Evolutionary conservation across 108 stramenopile genomes (phyloP).

Genomic region (Skeletonema tropicum): DNA sequence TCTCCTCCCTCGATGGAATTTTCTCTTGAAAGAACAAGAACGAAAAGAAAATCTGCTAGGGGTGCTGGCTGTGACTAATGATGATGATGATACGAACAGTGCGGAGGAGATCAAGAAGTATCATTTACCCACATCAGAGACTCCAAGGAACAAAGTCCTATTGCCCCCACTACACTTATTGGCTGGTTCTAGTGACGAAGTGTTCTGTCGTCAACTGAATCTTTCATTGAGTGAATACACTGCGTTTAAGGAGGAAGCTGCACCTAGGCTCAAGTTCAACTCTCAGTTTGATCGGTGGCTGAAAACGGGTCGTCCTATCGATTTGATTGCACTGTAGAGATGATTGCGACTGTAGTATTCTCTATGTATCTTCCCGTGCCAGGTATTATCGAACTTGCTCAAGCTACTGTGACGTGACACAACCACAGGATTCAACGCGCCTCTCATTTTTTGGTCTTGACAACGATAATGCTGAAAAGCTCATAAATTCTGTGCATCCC

Average conservation of each 20-base stretch:
- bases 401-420: no score
- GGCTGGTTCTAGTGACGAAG: constrained; percentile 62
- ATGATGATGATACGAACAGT: not conserved
- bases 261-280: constrained; percentile 77
- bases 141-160: not conserved
- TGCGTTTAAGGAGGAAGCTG: constrained; percentile 59
- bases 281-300: constrained; percentile 83
- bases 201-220: constrained; percentile 64
- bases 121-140: constrained; percentile 4
- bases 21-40: constrained; percentile 26
- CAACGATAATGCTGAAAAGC: not conserved
- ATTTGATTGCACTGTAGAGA: constrained; percentile 13
- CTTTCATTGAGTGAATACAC: constrained; percentile 55
- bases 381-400: no score
- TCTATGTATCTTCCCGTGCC: no score
- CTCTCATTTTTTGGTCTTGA: not conserved
- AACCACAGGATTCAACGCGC: no score
- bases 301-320: constrained; percentile 80
- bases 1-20: constrained; percentile 85
- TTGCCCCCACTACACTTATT: constrained; percentile 72
- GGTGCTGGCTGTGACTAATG: not conserved
- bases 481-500: not conserved
- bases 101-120: constrained; percentile 8
- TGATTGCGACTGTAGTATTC: not conserved
- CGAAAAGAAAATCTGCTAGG: constrained; percentile 3